Conservation (phyloP, 768 basidiomycete genomes). For the Artomyces pyxidatus region DNA sequence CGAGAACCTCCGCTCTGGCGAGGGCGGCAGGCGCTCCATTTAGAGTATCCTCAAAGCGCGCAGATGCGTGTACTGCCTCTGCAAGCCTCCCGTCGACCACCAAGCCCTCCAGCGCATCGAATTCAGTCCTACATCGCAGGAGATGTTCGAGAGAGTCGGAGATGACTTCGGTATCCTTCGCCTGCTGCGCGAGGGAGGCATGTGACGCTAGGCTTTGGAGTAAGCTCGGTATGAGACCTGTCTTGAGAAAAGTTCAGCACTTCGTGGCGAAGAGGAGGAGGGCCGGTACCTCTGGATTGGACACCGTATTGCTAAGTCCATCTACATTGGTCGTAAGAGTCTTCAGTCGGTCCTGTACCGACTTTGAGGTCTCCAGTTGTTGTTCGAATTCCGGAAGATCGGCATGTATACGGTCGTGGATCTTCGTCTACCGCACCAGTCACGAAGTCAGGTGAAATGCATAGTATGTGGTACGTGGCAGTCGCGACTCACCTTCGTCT, state of each 20-base stretch:
- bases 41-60: constrained; percentile 36
- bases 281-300: constrained; percentile 48
- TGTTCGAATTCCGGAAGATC: constrained; percentile 56
- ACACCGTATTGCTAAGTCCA: constrained; percentile 39
- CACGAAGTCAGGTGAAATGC: constrained; percentile 1
- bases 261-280: constrained; percentile 9
- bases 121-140: constrained; percentile 39
- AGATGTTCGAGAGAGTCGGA: constrained; percentile 49
- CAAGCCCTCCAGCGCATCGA: constrained; percentile 36
- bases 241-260: constrained; percentile 32
- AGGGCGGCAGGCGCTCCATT: constrained; percentile 43
- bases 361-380: constrained; percentile 54
- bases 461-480: neutral
- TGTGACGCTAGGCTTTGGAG: constrained; percentile 50
- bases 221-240: constrained; percentile 58
- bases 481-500: constrained; percentile 53
- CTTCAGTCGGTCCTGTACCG: constrained; percentile 51
- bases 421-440: constrained; percentile 37
- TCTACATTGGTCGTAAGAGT: constrained; percentile 47
- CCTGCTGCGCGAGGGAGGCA: constrained; percentile 53
- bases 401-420: constrained; percentile 65
- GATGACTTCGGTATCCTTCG: constrained; percentile 44
- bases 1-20: constrained; percentile 39
- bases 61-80: constrained; percentile 45
- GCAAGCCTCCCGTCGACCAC: constrained; percentile 54